A percentile compares a stretch with the other conserved stretches of the same genome.
phyloP scores from a whole-genome alignment of 257 asterid species.

The Nicotiana paniculata region DNA sequence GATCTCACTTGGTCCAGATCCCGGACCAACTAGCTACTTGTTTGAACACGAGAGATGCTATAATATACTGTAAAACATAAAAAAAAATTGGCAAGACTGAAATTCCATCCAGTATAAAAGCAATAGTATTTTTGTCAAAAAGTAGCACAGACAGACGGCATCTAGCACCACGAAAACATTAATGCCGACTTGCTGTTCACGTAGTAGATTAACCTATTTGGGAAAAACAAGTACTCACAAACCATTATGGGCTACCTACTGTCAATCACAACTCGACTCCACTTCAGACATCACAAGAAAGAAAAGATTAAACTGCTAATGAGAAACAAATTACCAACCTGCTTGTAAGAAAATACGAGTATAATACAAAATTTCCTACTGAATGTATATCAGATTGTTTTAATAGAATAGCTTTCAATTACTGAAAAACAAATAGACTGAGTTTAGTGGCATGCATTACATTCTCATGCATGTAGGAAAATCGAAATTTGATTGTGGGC shows the following conservation, averaged over 20 bases:
- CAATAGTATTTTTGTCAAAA: background rate
- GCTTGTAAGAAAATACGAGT: background rate
- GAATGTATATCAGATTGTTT: background rate
- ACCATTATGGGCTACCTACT: background rate
- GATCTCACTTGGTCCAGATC: too few relatives aligned
- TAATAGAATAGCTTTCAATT: background rate
- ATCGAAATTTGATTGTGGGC: background rate
- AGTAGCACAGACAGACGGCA: background rate
- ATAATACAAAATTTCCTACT: background rate
- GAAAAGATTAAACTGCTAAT: background rate
- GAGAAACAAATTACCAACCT: background rate
- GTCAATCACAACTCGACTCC: background rate
- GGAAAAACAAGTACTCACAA: background rate
- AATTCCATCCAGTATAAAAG: background rate
- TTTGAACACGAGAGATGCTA: background rate
- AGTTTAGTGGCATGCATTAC: background rate
- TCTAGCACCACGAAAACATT: background rate
- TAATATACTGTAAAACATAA: background rate
- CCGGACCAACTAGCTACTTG: background rate
- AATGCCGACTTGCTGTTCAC: background rate
- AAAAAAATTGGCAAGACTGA: background rate
- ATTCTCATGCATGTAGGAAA: background rate
- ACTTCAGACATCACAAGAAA: background rate
- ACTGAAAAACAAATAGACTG: background rate
- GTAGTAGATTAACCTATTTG: background rate